Base-by-base conservation (phyloP, 2,329 filamentous ascomycete genomes). In the Trichophyton verrucosum region DNA sequence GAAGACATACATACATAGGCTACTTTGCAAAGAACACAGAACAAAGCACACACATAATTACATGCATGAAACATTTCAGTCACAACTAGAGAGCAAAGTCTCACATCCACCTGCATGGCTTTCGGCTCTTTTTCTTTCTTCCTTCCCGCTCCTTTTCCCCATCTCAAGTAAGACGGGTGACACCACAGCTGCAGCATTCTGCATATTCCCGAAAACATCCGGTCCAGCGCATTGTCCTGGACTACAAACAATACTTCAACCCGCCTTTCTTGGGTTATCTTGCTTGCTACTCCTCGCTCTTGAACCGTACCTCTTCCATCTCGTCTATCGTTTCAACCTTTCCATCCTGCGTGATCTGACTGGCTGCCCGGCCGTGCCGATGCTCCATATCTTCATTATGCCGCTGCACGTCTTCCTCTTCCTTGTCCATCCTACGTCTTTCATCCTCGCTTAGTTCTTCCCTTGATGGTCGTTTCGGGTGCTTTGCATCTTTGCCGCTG, bases 371-470 rank as follows among this genome's bases (percentile, higher is more conserved):
- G 49, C 61, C 63, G 57, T 66, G 62, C 40, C 64, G 63, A 9
- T 44, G 44, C 27, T 64, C 63, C 15, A 66, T 57, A 17, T 66
- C 64, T 38, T 64, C 59, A 57, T 66, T 66, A 59, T 66, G 64
- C n/a, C 53, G 62, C 24, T 58, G 53, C 3, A 66, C 63, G n/a
- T 63, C 61, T 17, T 61, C 56, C 46, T 64, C 57, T 24, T 49
- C 9, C 15, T 61, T 27, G 11, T 64, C 30, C 24, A 53, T 13
- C 46, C 60, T 62, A 15, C 57, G 56, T 6, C 30, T 17, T 20
- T 64, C 63, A 6, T 66, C 64, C 1, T 59, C 60, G 17, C 51
- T 60, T 40, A 64, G 38, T n/a, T 66, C 61, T 20, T 63, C 58
- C 24, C 61, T 63, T 11, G 58, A 24, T 46, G 59, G 62, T 24